Percentiles rank a stretch among this genome's conserved stretches.
These are phyloP conservation scores for Micractinium sp. DNA, from an alignment of 139 green algal genomes.

Conservation along the genomic window DNA sequence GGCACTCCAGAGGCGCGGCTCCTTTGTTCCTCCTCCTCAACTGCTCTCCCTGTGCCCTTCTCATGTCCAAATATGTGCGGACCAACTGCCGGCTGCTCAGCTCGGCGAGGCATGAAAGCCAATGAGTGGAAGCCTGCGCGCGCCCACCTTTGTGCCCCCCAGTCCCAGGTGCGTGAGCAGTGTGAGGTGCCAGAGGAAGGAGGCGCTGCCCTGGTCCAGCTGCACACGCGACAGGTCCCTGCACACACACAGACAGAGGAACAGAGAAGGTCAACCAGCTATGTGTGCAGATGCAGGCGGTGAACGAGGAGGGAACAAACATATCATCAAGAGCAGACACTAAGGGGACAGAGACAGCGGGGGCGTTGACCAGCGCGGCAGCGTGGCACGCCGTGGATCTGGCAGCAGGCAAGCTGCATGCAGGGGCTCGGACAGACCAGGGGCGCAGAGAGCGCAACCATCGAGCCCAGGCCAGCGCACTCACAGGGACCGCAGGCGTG, in stretches of 20 bases:
- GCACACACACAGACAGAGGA: neutral
- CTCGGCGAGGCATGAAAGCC: neutral
- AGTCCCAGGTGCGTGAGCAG: neutral
- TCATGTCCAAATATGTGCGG: neutral
- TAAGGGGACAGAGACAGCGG: too few relatives aligned
- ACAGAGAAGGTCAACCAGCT: neutral
- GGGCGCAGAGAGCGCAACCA: too few relatives aligned
- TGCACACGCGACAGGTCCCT: neutral
- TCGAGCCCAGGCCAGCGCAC: neutral
- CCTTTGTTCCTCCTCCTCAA: too few relatives aligned
- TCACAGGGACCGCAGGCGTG: neutral
- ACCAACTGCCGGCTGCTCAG: neutral
- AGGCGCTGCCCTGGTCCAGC: neutral
- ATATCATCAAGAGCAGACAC: too few relatives aligned
- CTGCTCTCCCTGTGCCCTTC: too few relatives aligned
- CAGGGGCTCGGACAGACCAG: too few relatives aligned
- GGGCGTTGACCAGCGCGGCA: too few relatives aligned
- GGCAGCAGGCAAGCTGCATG: too few relatives aligned
- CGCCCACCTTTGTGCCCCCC: neutral
- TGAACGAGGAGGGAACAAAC: too few relatives aligned
- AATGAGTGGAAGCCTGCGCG: too few relatives aligned
- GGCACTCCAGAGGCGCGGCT: neutral
- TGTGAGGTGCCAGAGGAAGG: slow-evolving; percentile 1
- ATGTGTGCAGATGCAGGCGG: neutral
- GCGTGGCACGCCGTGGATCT: too few relatives aligned